Evolutionary conservation across 2,329 filamentous ascomycete genomes (phyloP).

Genomic region (Alternaria sp.): DNA sequence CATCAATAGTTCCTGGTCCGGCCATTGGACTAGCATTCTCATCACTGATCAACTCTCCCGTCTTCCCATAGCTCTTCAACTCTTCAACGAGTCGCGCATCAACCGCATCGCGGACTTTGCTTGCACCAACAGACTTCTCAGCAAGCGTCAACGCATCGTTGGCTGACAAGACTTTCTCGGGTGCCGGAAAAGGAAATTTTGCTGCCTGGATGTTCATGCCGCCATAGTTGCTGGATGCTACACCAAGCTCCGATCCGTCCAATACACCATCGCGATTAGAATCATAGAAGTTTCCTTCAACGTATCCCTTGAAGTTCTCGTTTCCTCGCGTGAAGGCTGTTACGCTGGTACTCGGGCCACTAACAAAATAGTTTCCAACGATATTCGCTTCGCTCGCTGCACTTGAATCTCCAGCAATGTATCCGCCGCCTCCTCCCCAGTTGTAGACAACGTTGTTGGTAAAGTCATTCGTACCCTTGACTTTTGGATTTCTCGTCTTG

Average conservation of each 20-base stretch:
- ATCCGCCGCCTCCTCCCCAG: conserved; percentile 63
- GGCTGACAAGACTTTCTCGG: conserved; percentile 52
- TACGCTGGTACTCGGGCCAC: conserved; percentile 60
- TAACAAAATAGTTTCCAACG: conserved; percentile 66
- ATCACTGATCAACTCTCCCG: conserved; percentile 57
- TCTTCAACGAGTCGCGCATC: conserved; percentile 56
- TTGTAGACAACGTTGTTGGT: conserved; percentile 63
- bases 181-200: conserved; percentile 56
- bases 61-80: conserved; percentile 57
- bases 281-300: conserved; percentile 63
- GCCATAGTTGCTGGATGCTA: conserved; percentile 56
- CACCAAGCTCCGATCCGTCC: conserved; percentile 58
- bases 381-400: conserved; percentile 61
- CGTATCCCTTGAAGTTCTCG: conserved; percentile 62
- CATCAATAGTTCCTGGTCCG: conserved; percentile 51
- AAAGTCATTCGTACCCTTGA: conserved; percentile 66
- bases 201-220: conserved; percentile 55
- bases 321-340: conserved; percentile 65
- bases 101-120: conserved; percentile 55
- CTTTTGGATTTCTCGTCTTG: conserved; percentile 65
- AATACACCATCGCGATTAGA: conserved; percentile 59
- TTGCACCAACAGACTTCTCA: conserved; percentile 54
- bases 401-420: conserved; percentile 62
- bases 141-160: conserved; percentile 54
- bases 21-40: conserved; percentile 54